Percentiles rank a stretch among this genome's conserved stretches.
Conservation (phyloP, 495 filamentous ascomycete species). For the Recurvomyces mirabilis region DNA sequence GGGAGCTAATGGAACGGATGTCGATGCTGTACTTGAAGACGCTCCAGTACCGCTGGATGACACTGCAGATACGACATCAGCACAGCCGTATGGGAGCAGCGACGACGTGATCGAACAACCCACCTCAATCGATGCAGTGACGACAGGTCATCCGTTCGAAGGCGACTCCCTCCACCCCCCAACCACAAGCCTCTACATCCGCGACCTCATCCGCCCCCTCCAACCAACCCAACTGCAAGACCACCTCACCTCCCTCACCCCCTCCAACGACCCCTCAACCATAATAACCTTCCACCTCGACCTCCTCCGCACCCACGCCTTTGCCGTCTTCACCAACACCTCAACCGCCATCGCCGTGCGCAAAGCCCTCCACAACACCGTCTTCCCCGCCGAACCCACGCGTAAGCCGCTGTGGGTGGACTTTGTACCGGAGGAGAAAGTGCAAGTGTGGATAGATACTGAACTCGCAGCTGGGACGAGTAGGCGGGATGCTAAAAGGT, state of each 20-base stretch:
- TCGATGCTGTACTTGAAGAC: slow-evolving; percentile 14
- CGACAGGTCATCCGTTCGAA: too few relatives aligned
- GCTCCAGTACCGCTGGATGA: slow-evolving; percentile 7
- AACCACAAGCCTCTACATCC: slow-evolving; percentile 80
- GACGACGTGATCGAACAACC: slow-evolving; percentile 7
- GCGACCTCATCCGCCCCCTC: slow-evolving; percentile 80
- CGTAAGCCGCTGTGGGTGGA: slow-evolving; percentile 81
- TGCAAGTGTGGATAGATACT: slow-evolving; percentile 60
- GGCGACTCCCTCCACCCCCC: slow-evolving; percentile 61
- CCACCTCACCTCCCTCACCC: slow-evolving; percentile 81
- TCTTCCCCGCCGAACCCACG: slow-evolving; percentile 81
- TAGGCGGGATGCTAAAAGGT: slow-evolving; percentile 43
- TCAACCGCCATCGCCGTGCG: slow-evolving; percentile 70
- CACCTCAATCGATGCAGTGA: neutral
- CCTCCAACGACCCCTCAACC: slow-evolving; percentile 39
- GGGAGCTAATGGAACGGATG: slow-evolving; percentile 2
- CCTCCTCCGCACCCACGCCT: slow-evolving; percentile 74
- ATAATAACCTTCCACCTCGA: slow-evolving; percentile 70
- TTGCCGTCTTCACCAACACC: slow-evolving; percentile 56
- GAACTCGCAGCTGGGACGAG: slow-evolving; percentile 45
- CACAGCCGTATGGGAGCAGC: slow-evolving; percentile 11
- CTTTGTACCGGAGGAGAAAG: slow-evolving; percentile 68
- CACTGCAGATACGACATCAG: neutral
- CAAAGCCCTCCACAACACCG: slow-evolving; percentile 57
- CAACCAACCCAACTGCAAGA: slow-evolving; percentile 50